Evolutionary conservation across 2,329 filamentous ascomycete genomes (phyloP).

Genomic region (Seiridium unicorne): DNA sequence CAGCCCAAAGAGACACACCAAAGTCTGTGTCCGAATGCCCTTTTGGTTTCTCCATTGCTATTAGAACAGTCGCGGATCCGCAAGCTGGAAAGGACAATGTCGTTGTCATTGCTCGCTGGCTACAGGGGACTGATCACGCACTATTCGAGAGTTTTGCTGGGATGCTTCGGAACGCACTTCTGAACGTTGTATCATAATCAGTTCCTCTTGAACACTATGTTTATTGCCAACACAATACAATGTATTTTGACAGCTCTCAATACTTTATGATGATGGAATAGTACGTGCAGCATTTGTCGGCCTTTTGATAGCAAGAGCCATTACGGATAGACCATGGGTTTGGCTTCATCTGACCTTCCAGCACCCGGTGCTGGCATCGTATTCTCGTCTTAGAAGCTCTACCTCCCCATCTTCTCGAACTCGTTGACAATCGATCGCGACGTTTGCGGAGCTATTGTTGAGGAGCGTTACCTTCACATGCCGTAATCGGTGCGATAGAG

Average conservation of each 20-base stretch:
- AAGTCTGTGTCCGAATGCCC: constrained; percentile 32
- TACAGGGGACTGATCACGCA: constrained; percentile 69
- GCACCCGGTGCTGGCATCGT: background rate
- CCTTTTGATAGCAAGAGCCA: too few species aligned
- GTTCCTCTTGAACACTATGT: background rate
- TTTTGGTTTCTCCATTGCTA: constrained; percentile 59
- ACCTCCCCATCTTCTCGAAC: background rate
- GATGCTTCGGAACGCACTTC: constrained; percentile 48
- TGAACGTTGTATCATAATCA: background rate
- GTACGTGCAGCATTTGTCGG: too few species aligned
- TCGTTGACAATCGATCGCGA: background rate
- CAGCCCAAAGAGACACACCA: constrained; percentile 18
- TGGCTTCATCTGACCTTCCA: background rate
- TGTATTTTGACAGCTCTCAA: too few species aligned
- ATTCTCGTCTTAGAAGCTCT: background rate
- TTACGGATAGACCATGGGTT: background rate
- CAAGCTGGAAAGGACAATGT: constrained; percentile 27
- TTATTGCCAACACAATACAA: too few species aligned
- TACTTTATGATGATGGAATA: too few species aligned
- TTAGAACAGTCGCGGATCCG: constrained; percentile 33
- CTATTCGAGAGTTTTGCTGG: constrained; percentile 88
- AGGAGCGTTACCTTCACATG: constrained; percentile 12
- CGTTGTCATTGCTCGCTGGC: constrained; percentile 62
- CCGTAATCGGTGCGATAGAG: constrained; percentile 16
- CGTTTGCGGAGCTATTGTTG: background rate